Evolutionary conservation across 345 rosid species (phyloP).

Genomic region (Psidium friedrichsthalianum): DNA sequence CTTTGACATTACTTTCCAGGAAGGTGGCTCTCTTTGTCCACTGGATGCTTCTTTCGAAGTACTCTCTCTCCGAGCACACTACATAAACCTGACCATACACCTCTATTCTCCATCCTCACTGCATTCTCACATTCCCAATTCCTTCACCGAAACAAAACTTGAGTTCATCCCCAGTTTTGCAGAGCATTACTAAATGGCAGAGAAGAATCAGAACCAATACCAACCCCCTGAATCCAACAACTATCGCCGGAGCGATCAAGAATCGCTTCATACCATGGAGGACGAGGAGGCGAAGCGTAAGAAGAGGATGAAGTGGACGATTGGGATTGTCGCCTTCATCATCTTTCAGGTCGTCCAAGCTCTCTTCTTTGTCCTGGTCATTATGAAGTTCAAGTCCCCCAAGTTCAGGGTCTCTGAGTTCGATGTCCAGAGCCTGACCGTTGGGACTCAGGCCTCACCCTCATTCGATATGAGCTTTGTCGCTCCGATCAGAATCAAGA

Average conservation of each 20-base stretch:
- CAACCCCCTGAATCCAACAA: background rate
- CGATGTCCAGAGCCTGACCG: background rate
- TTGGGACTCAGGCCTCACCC: background rate
- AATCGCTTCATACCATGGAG: background rate
- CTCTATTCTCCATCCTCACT: no score
- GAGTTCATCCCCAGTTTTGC: no score
- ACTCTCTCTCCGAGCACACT: no score
- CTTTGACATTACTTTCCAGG: no score
- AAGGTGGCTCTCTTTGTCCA: no score
- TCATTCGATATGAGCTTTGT: background rate
- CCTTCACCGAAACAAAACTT: no score
- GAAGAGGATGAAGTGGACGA: constrained; percentile 11
- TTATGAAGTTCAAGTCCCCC: constrained; percentile 11
- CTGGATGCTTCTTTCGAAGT: no score
- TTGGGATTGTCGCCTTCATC: constrained; percentile 3
- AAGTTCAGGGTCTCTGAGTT: constrained; percentile 5
- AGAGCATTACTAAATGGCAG: background rate
- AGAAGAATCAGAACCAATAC: background rate
- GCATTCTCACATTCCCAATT: no score
- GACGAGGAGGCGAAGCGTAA: constrained; percentile 1
- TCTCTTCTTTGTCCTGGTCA: constrained; percentile 6
- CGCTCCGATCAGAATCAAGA: constrained; percentile 6
- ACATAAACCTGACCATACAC: no score
- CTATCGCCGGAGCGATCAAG: background rate
- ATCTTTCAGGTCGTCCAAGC: constrained; percentile 10